phyloP scores from a whole-genome alignment of 2,329 filamentous ascomycete species.

The Colletotrichum sp. region DNA sequence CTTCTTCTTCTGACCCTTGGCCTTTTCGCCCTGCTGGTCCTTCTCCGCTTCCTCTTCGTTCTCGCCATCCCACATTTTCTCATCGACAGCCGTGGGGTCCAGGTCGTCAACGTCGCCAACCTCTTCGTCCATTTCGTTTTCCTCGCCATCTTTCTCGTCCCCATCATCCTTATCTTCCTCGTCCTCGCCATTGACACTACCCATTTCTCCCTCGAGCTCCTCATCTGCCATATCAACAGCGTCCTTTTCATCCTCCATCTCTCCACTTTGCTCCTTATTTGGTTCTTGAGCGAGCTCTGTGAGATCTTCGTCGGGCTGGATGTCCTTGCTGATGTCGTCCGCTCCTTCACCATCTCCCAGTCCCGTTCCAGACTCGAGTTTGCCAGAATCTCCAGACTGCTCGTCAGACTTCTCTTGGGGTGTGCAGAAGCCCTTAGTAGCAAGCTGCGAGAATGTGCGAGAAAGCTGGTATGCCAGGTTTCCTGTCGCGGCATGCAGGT shows the following conservation, averaged over 20 bases:
- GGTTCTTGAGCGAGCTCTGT: conserved; percentile 88
- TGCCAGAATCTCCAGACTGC: conserved; percentile 72
- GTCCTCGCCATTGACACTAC: conserved; percentile 66
- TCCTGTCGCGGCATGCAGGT: conserved; percentile 72
- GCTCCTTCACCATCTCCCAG: conserved; percentile 94
- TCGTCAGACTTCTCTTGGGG: conserved; percentile 81
- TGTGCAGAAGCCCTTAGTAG: conserved; percentile 87
- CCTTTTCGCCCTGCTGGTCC: conserved; percentile 76
- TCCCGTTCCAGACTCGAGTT: conserved; percentile 89
- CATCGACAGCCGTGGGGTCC: conserved; percentile 88
- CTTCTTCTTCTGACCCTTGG: conserved; percentile 71
- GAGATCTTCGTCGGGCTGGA: conserved; percentile 91
- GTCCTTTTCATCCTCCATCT: conserved; percentile 81
- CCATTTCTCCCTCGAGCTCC: conserved; percentile 86
- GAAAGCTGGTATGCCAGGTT: conserved; percentile 78
- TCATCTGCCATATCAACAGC: conserved; percentile 92
- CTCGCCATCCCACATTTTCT: conserved; percentile 98
- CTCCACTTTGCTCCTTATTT: conserved; percentile 66
- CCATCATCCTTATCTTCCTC: conserved; percentile 65
- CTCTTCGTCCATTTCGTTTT: conserved; percentile 87
- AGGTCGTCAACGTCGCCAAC: conserved; percentile 89
- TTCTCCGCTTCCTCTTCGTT: conserved; percentile 81
- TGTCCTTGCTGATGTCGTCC: conserved; percentile 97
- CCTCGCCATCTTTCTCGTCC: conserved; percentile 68
- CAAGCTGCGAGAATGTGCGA: conserved; percentile 79